Evolutionary conservation across 345 rosid genomes (phyloP).

Genomic region (Iberis pinnata): DNA sequence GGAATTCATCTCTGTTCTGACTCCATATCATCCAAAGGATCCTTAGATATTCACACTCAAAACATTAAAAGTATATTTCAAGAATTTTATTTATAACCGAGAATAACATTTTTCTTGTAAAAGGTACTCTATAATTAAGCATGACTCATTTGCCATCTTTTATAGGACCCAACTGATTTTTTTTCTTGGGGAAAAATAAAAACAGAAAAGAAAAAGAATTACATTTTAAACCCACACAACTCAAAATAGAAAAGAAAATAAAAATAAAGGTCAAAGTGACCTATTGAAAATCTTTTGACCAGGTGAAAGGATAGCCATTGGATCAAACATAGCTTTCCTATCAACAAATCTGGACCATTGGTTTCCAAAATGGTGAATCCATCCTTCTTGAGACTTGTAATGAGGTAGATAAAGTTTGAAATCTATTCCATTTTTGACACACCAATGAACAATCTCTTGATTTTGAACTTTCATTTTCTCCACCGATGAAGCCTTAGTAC

Average conservation of each 20-base stretch:
- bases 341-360: constrained; percentile 64
- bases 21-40: neutral
- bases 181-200: constrained; percentile 8
- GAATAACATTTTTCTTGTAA: neutral
- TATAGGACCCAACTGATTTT: neutral
- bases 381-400: constrained; percentile 62
- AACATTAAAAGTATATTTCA: neutral
- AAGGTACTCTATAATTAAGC: constrained; percentile 10
- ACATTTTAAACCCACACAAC: constrained; percentile 14
- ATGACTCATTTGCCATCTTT: constrained; percentile 3
- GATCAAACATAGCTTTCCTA: constrained; percentile 66
- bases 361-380: constrained; percentile 77
- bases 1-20: too few species aligned
- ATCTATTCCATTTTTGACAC: constrained; percentile 47
- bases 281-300: constrained; percentile 81
- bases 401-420: constrained; percentile 85
- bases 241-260: constrained; percentile 1
- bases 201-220: neutral
- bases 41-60: too few species aligned
- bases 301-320: constrained; percentile 78
- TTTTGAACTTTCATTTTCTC: constrained; percentile 58
- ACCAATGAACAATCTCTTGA: constrained; percentile 49
- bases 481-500: constrained; percentile 30
- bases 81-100: neutral
- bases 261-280: constrained; percentile 15